A percentile compares a stretch with the other conserved stretches of the same genome.
Evolutionary conservation across 805 yeast species (phyloP).

Genomic region (Candida stauntonica): DNA sequence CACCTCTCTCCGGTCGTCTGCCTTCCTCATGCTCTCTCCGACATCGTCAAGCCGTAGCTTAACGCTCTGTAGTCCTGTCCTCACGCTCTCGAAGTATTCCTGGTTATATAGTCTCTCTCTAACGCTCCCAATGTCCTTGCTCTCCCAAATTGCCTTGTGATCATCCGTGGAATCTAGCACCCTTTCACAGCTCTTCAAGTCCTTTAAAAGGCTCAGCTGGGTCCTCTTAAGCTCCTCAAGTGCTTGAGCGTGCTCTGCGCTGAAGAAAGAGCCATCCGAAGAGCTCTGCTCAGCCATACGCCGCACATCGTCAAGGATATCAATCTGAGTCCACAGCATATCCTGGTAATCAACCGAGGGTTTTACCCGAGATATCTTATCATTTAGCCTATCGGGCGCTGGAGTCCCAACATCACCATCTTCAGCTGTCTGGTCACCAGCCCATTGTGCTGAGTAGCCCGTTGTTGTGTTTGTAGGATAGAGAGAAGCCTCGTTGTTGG

Average conservation of each 20-base stretch:
- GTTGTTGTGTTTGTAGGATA: conserved; percentile 2
- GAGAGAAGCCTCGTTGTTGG: conserved; percentile 6
- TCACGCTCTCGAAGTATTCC: conserved; percentile 48
- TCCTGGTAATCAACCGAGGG: conserved; percentile 69
- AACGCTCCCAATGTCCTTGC: conserved; percentile 29
- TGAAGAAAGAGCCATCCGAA: conserved; percentile 11
- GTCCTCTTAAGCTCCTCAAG: conserved; percentile 18
- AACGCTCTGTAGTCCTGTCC: conserved; percentile 45
- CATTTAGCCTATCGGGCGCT: conserved; percentile 27
- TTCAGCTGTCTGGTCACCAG: not conserved
- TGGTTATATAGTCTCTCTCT: conserved; percentile 39
- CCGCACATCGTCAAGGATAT: conserved; percentile 75
- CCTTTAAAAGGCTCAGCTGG: conserved; percentile 9
- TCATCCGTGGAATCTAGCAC: conserved; percentile 9
- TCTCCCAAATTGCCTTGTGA: conserved; percentile 19
- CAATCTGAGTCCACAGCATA: conserved; percentile 82
- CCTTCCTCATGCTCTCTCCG: conserved; percentile 36
- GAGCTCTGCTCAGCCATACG: conserved; percentile 27
- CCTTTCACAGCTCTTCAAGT: conserved; percentile 22
- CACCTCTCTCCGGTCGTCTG: conserved; percentile 5
- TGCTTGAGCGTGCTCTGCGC: conserved; percentile 12
- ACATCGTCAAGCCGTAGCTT: conserved; percentile 46
- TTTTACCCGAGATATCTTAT: conserved; percentile 47
- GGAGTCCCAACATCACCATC: not conserved
- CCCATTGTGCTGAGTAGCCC: not conserved